Percentiles rank a stretch among this genome's conserved stretches.
These are phyloP conservation scores for Monosporozyma unispora DNA, from an alignment of 805 yeast genomes.

Conservation along the genomic window DNA sequence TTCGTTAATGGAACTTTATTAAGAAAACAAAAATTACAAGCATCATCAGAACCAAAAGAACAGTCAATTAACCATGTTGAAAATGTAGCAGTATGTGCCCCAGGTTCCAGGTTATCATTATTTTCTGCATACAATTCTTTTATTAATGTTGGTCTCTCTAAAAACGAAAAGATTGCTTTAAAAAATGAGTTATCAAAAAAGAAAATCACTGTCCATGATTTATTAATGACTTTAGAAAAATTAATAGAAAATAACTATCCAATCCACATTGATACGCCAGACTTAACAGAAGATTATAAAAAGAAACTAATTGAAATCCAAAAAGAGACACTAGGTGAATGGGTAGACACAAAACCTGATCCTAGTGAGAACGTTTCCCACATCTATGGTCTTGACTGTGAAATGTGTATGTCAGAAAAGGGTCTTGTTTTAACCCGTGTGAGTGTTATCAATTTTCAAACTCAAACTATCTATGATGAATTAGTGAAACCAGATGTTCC, in stretches of 20 bases:
- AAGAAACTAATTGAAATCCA: constrained; percentile 7
- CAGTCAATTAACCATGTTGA: constrained; percentile 6
- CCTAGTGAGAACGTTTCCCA: constrained; percentile 53
- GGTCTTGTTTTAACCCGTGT: constrained; percentile 71
- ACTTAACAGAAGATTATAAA: constrained; percentile 8
- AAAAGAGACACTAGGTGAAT: constrained; percentile 15
- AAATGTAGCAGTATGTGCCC: constrained; percentile 45
- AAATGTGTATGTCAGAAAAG: constrained; percentile 67
- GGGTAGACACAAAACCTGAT: constrained; percentile 50
- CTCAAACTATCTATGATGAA: constrained; percentile 55
- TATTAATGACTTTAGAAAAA: constrained; percentile 43
- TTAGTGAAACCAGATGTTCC: constrained; percentile 69
- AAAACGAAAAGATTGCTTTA: constrained; percentile 42
- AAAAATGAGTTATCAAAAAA: constrained; percentile 22
- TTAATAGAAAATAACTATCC: constrained; percentile 50
- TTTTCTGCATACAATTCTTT: constrained; percentile 50
- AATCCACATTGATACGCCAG: constrained; percentile 37
- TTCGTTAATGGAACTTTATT: constrained; percentile 2
- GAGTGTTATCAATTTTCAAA: constrained; percentile 59
- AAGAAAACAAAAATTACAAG: constrained; percentile 4
- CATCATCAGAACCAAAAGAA: constrained; percentile 1
- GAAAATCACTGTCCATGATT: constrained; percentile 41
- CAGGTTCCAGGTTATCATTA: constrained; percentile 55
- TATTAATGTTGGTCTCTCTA: constrained; percentile 46
- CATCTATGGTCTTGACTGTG: constrained; percentile 84